Evolutionary conservation across 2,329 filamentous ascomycete genomes (phyloP).

Genomic region (Lachnellula suecica): DNA sequence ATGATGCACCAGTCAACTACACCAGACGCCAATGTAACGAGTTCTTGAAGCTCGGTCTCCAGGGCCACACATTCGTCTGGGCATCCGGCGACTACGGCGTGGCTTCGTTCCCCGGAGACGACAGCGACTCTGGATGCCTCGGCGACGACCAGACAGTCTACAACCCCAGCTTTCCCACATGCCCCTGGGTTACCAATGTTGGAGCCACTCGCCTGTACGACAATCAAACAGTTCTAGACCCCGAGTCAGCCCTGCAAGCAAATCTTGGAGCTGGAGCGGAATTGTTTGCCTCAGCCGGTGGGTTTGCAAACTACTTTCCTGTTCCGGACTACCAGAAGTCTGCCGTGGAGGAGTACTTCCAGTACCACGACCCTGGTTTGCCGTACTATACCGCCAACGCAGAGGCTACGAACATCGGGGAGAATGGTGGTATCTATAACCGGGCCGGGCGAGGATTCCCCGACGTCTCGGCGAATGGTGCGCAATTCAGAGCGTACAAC

Average conservation of each 20-base stretch:
- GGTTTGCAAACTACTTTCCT: slow-evolving; percentile 61
- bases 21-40: slow-evolving; percentile 52
- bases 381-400: slow-evolving; percentile 18
- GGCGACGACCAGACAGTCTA: slow-evolving; percentile 35
- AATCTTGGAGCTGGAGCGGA: slow-evolving; percentile 32
- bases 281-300: slow-evolving; percentile 73
- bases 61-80: slow-evolving; percentile 48
- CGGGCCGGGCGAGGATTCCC: slow-evolving; percentile 46
- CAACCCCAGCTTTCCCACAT: slow-evolving; percentile 45
- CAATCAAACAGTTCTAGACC: slow-evolving; percentile 30
- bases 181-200: slow-evolving; percentile 51
- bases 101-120: slow-evolving; percentile 33
- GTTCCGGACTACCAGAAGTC: slow-evolving; percentile 47
- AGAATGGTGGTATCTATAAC: slow-evolving; percentile 46
- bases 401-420: slow-evolving; percentile 25
- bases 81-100: slow-evolving; percentile 50
- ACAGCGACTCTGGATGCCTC: slow-evolving; percentile 21
- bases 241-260: slow-evolving; percentile 41
- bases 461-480: slow-evolving; percentile 46
- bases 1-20: slow-evolving; percentile 45
- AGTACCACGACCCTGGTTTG: slow-evolving; percentile 23
- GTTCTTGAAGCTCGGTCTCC: slow-evolving; percentile 54
- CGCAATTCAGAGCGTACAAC: slow-evolving; percentile 37
- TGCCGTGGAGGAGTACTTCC: slow-evolving; percentile 26
- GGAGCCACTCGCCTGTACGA: slow-evolving; percentile 49